phyloP scores from a whole-genome alignment of 2,329 filamentous ascomycete species.

The Hansfordia pulvinata region DNA sequence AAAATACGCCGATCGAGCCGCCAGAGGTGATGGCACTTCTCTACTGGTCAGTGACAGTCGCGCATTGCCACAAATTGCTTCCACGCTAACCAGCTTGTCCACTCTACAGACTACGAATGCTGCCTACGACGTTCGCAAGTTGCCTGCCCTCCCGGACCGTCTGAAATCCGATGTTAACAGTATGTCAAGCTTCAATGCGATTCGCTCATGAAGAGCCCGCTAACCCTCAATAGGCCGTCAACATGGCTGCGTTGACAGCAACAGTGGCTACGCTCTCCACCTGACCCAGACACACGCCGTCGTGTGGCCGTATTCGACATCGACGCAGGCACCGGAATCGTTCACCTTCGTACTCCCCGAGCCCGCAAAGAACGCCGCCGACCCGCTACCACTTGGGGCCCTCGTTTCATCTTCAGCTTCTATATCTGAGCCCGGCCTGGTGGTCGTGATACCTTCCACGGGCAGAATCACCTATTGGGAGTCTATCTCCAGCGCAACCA shows the following conservation, averaged over 20 bases:
- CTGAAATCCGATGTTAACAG: conserved; percentile 53
- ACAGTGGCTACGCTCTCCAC: conserved; percentile 61
- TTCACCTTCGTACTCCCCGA: conserved; percentile 71
- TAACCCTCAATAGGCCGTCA: conserved; percentile 36
- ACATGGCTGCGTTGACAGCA: conserved; percentile 51
- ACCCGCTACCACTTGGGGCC: conserved; percentile 69
- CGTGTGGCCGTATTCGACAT: conserved; percentile 78
- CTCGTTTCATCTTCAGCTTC: conserved; percentile 69
- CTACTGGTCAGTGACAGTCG: conserved; percentile 41
- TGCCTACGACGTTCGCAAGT: conserved; percentile 73
- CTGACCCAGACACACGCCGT: conserved; percentile 73
- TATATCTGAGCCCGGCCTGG: conserved; percentile 69
- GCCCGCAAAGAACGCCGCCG: conserved; percentile 48
- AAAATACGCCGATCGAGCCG: conserved; percentile 46
- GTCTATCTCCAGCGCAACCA: conserved; percentile 78
- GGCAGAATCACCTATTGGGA: conserved; percentile 93
- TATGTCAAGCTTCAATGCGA: conserved; percentile 35
- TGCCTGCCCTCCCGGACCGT: conserved; percentile 69
- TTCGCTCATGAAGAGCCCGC: too few relatives aligned
- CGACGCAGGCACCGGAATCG: conserved; percentile 56
- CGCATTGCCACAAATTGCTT: too few relatives aligned
- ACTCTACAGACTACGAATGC: conserved; percentile 61
- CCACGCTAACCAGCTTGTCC: too few relatives aligned
- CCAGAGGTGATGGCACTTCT: conserved; percentile 54
- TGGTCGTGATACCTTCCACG: conserved; percentile 71